Conservation (phyloP, 768 basidiomycete genomes). For the Mycena belliarum region DNA sequence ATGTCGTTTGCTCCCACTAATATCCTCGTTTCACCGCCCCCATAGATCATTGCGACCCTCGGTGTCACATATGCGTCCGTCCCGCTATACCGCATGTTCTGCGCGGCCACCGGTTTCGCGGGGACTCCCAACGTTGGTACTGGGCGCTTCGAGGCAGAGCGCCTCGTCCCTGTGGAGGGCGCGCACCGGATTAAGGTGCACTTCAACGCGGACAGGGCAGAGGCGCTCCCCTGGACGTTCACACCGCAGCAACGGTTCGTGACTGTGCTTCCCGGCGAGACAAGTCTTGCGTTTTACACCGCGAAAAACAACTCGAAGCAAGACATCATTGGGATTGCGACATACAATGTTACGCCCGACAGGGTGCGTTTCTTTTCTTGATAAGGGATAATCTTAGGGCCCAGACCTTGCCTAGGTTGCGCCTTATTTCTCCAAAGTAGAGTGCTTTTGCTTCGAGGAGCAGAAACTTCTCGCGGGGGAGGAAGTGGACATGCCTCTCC, state of each 20-base stretch:
- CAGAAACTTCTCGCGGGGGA: conserved; percentile 93
- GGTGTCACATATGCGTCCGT: conserved; percentile 97
- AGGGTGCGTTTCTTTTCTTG: conserved; percentile 55
- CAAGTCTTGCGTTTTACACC: conserved; percentile 93
- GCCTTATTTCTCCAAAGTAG: conserved; percentile 98
- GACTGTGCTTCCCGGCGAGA: conserved; percentile 91
- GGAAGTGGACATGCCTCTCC: conserved; percentile 96
- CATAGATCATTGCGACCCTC: conserved; percentile 66
- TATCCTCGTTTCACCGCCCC: conserved; percentile 2
- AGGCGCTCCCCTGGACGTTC: conserved; percentile 91
- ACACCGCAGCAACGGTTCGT: conserved; percentile 89
- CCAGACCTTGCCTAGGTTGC: conserved; percentile 65
- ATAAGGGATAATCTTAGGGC: not conserved
- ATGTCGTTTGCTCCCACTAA: conserved; percentile 29
- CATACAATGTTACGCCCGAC: conserved; percentile 98
- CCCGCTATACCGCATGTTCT: conserved; percentile 97
- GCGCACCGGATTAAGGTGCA: conserved; percentile 85
- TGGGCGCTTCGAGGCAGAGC: conserved; percentile 82
- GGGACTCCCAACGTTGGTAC: conserved; percentile 90
- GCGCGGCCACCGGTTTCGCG: conserved; percentile 94
- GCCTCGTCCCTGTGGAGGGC: conserved; percentile 73
- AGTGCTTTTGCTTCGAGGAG: conserved; percentile 99
- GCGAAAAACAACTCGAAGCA: conserved; percentile 82
- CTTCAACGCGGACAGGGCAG: conserved; percentile 92
- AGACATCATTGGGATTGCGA: conserved; percentile 97